Percentiles rank a stretch among this genome's conserved stretches.
Evolutionary conservation across 2,329 filamentous ascomycete species (phyloP).

Genomic region (Aspergillus fructus): DNA sequence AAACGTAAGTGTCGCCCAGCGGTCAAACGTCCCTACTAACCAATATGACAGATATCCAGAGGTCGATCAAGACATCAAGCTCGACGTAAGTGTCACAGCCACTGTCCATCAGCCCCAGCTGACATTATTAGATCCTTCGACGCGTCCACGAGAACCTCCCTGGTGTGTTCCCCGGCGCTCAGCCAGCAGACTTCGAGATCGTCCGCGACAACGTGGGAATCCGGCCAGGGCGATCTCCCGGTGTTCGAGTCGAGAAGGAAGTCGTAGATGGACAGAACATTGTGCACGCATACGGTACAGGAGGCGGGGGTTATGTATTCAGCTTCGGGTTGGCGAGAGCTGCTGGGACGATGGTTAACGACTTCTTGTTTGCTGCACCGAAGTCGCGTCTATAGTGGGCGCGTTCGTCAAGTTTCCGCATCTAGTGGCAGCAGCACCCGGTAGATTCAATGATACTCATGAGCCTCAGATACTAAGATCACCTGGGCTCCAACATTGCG

Average conservation of each 20-base stretch:
- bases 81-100: neutral
- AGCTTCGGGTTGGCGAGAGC: slow-evolving; percentile 23
- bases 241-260: slow-evolving; percentile 28
- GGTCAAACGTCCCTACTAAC: neutral
- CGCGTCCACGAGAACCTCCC: slow-evolving; percentile 23
- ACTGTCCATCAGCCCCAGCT: neutral
- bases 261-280: slow-evolving; percentile 27
- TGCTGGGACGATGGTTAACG: slow-evolving; percentile 1
- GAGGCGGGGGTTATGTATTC: slow-evolving; percentile 28
- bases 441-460: neutral
- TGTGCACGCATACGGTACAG: slow-evolving; percentile 29
- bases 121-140: slow-evolving; percentile 17
- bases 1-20: neutral
- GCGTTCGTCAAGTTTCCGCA: no score
- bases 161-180: slow-evolving; percentile 15
- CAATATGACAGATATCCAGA: neutral
- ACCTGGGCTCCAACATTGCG: neutral
- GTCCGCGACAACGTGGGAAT: slow-evolving; percentile 27
- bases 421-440: neutral
- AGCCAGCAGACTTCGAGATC: slow-evolving; percentile 18
- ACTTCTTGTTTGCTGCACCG: neutral
- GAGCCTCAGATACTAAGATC: neutral
- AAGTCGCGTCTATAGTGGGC: neutral
- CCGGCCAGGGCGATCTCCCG: slow-evolving; percentile 14
- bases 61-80: neutral